Conservation (phyloP, 208 protist genomes). For the Trypanosoma avium region DNA sequence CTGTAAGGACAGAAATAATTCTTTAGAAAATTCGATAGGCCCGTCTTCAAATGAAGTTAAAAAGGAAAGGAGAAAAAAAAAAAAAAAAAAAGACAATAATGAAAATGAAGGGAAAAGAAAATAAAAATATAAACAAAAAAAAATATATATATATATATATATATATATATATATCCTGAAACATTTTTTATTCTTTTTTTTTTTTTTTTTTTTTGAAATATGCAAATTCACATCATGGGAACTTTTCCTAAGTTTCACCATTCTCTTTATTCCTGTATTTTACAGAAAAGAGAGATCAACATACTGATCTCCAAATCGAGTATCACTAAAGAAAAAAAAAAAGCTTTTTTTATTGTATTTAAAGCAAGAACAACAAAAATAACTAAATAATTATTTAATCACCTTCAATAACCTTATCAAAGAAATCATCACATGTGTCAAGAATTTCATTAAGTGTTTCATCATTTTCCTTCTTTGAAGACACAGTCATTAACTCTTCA, state of each 20-base stretch:
- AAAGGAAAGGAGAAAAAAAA: background rate
- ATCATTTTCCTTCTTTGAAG: slow-evolving; percentile 70
- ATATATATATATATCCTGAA: no score
- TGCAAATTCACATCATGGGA: no score
- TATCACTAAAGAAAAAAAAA: slow-evolving; percentile 3
- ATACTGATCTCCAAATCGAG: no score
- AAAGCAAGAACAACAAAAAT: background rate
- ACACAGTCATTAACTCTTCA: slow-evolving; percentile 76
- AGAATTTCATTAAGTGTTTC: slow-evolving; percentile 87
- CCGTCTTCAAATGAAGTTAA: slow-evolving; percentile 2
- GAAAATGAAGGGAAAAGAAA: background rate
- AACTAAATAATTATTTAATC: background rate
- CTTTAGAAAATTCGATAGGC: no score
- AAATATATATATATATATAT: slow-evolving; percentile 6
- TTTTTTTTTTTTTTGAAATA: no score
- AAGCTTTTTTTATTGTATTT: no score
- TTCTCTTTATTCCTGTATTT: no score
- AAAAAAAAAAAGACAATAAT: background rate
- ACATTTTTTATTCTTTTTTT: no score
- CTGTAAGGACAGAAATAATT: no score
- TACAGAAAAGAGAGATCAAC: no score
- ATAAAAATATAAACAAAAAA: no score
- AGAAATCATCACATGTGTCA: slow-evolving; percentile 83
- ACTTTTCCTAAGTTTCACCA: no score
- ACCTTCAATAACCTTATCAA: slow-evolving; percentile 40